These are phyloP conservation scores for Colletotrichum sp. DNA, from an alignment of 2,329 filamentous ascomycete genomes.

Conservation along the genomic window DNA sequence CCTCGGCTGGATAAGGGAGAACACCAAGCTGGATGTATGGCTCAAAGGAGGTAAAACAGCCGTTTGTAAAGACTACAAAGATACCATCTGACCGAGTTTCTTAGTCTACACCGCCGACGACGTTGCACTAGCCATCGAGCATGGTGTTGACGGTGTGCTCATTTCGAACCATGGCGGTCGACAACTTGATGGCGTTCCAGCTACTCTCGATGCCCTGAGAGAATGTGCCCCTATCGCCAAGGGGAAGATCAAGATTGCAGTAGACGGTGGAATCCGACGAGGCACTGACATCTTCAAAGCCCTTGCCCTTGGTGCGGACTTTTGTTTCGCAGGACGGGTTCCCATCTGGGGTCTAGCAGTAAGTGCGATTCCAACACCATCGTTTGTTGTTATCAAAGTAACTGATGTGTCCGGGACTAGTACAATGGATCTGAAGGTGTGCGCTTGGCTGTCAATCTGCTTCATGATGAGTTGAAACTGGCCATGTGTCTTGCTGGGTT, in stretches of 20 bases:
- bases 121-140: background rate
- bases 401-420: too few relatives aligned
- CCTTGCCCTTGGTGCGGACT: background rate
- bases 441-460: background rate
- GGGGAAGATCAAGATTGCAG: background rate
- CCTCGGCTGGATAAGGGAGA: background rate
- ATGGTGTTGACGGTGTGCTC: background rate
- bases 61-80: background rate
- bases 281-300: background rate
- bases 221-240: background rate
- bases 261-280: background rate
- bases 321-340: background rate
- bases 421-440: background rate
- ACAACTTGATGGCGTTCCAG: background rate
- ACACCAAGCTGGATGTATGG: background rate
- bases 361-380: background rate
- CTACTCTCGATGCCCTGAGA: background rate
- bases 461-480: background rate
- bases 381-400: too few relatives aligned
- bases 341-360: background rate
- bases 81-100: background rate
- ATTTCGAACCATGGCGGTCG: background rate
- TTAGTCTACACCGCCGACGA: background rate
- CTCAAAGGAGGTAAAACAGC: background rate
- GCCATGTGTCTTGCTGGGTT: background rate